Percentiles rank a stretch among this genome's conserved stretches.
Evolutionary conservation across 176 grass and related monocot genomes (phyloP).

Genomic region (Pontederia paniculata): DNA sequence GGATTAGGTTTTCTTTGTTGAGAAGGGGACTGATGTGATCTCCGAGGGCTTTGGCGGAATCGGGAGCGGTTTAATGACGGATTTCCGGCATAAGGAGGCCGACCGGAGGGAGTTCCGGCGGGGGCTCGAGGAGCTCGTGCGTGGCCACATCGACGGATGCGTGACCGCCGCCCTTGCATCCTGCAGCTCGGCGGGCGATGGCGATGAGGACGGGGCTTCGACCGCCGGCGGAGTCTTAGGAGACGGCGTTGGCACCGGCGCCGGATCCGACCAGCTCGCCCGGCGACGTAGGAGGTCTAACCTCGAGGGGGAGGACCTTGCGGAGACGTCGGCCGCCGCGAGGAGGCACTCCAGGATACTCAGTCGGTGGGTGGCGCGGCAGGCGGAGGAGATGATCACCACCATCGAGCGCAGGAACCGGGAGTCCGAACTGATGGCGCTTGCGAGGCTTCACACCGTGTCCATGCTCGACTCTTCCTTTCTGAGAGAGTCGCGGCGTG

Average conservation of each 20-base stretch:
- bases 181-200: constrained; percentile 39
- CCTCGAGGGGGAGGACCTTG: constrained; percentile 16
- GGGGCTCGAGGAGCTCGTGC: constrained; percentile 95
- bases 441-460: constrained; percentile 30
- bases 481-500: constrained; percentile 22
- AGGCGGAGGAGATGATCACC: constrained; percentile 94
- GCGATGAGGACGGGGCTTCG: not conserved
- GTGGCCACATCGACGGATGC: constrained; percentile 86
- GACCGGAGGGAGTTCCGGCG: constrained; percentile 66
- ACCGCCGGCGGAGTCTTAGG: not conserved
- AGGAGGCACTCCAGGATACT: constrained; percentile 55
- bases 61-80: constrained; percentile 15
- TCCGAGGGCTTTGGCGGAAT: not conserved
- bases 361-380: constrained; percentile 86
- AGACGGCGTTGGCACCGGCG: not conserved
- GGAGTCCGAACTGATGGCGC: constrained; percentile 30
- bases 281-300: constrained; percentile 30
- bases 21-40: not conserved
- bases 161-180: constrained; percentile 48
- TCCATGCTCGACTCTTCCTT: constrained; percentile 37
- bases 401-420: constrained; percentile 34
- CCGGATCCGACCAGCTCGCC: constrained; percentile 2
- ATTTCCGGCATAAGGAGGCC: constrained; percentile 57
- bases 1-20: not conserved
- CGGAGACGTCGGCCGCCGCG: constrained; percentile 19